These are phyloP conservation scores for Mycena rosella DNA, from an alignment of 768 basidiomycete species.

Conservation along the genomic window DNA sequence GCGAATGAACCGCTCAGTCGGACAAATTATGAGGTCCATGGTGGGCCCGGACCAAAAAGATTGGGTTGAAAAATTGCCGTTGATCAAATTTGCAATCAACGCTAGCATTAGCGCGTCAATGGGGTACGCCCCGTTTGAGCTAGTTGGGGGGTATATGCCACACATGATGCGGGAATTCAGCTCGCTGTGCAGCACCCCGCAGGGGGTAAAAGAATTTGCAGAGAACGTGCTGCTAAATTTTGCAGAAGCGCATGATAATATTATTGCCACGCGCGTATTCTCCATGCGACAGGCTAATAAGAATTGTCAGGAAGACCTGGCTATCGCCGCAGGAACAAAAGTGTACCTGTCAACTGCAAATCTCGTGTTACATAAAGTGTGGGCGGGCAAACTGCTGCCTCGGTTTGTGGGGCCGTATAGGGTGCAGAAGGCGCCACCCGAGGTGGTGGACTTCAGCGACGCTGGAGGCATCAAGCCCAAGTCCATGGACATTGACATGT, in stretches of 20 bases:
- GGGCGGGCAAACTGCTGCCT: no score
- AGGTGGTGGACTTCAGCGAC: no score
- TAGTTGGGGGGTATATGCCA: not conserved
- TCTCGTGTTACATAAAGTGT: no score
- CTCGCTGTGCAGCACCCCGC: not conserved
- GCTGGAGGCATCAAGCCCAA: no score
- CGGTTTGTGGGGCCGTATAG: not conserved
- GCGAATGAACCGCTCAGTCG: no score
- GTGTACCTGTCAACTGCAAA: no score
- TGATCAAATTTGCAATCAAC: no score
- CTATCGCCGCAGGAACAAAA: no score
- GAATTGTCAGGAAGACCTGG: not conserved
- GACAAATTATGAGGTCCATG: no score
- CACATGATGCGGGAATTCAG: not conserved
- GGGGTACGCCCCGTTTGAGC: not conserved
- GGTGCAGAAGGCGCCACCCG: not conserved
- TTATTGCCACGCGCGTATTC: not conserved
- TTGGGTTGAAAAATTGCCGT: no score
- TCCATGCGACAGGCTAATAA: not conserved
- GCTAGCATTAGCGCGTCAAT: not conserved
- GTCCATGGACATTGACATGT: no score
- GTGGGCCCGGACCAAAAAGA: no score
- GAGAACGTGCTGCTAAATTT: not conserved
- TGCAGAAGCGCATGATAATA: not conserved
- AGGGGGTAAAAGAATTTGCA: not conserved